These are phyloP conservation scores for Ophiosphaerella herpotricha DNA, from an alignment of 2,329 filamentous ascomycete species.

Conservation along the genomic window DNA sequence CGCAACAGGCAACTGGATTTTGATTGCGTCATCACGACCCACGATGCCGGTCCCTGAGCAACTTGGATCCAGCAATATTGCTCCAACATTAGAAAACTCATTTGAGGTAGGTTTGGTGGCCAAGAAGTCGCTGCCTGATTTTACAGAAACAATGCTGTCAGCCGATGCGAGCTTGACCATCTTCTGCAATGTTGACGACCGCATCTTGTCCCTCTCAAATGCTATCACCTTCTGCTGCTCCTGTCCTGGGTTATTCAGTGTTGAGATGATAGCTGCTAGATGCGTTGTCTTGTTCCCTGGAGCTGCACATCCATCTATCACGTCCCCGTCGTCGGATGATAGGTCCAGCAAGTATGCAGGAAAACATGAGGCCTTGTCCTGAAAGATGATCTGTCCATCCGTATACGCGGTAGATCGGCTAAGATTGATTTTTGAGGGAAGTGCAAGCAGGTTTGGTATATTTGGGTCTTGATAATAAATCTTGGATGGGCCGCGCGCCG, in stretches of 20 bases:
- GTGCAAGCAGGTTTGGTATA: conserved; percentile 80
- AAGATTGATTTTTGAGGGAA: conserved; percentile 73
- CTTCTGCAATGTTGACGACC: conserved; percentile 76
- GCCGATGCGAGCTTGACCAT: conserved; percentile 84
- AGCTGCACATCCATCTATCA: conserved; percentile 92
- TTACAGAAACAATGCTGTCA: conserved; percentile 67
- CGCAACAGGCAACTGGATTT: conserved; percentile 56
- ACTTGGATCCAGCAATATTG: conserved; percentile 86
- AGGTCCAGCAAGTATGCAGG: conserved; percentile 86
- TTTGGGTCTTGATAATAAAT: conserved; percentile 75
- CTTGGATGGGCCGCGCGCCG: conserved; percentile 48
- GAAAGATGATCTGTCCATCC: conserved; percentile 79
- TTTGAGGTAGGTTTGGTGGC: conserved; percentile 68
- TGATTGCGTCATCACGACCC: conserved; percentile 79
- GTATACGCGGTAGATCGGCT: conserved; percentile 74
- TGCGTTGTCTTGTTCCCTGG: conserved; percentile 98
- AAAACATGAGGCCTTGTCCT: conserved; percentile 97
- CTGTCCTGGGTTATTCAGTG: conserved; percentile 38
- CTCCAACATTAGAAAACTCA: conserved; percentile 72
- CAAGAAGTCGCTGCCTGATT: conserved; percentile 80
- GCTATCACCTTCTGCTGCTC: conserved; percentile 66
- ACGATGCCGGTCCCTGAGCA: conserved; percentile 96
- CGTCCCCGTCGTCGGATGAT: conserved; percentile 67
- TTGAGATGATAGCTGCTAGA: conserved; percentile 72
- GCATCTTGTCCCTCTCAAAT: conserved; percentile 74